phyloP scores from a whole-genome alignment of 306 rosid species.

The Clitoria ternatea region DNA sequence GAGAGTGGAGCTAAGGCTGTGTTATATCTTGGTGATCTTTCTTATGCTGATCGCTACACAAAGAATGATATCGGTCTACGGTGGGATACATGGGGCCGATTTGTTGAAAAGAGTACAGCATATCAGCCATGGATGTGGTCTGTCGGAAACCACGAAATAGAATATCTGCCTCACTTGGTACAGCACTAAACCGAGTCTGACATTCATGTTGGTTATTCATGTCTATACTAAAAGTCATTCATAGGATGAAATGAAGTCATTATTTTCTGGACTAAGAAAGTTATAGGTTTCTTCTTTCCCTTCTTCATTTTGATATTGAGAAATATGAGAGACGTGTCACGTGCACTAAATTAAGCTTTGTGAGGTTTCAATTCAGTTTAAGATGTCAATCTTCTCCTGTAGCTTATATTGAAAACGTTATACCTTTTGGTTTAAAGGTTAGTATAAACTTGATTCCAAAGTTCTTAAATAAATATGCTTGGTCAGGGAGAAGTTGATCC shows the following conservation, averaged over 20 bases:
- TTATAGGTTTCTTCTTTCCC: conserved; percentile 11
- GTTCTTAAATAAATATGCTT: conserved; percentile 14
- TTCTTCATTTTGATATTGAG: conserved; percentile 5
- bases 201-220: conserved; percentile 2
- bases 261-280: conserved; percentile 11
- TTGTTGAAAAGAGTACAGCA: conserved; percentile 71
- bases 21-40: conserved; percentile 84
- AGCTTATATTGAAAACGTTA: background rate
- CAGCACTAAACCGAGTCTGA: conserved; percentile 13
- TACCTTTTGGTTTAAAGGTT: background rate
- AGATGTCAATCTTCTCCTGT: background rate
- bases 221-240: background rate
- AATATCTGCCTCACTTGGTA: conserved; percentile 89
- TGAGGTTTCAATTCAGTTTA: conserved; percentile 16
- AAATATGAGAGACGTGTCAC: background rate
- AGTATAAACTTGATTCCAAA: background rate
- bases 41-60: conserved; percentile 89
- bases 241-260: background rate
- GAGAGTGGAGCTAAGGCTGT: conserved; percentile 83
- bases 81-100: conserved; percentile 96
- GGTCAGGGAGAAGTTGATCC: conserved; percentile 84
- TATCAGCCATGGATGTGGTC: conserved; percentile 96
- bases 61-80: conserved; percentile 73
- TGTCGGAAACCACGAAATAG: conserved; percentile 91
- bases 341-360: background rate